Evolutionary conservation across 2,329 filamentous ascomycete genomes (phyloP).

Genomic region (Trichoderma arundinaceum): DNA sequence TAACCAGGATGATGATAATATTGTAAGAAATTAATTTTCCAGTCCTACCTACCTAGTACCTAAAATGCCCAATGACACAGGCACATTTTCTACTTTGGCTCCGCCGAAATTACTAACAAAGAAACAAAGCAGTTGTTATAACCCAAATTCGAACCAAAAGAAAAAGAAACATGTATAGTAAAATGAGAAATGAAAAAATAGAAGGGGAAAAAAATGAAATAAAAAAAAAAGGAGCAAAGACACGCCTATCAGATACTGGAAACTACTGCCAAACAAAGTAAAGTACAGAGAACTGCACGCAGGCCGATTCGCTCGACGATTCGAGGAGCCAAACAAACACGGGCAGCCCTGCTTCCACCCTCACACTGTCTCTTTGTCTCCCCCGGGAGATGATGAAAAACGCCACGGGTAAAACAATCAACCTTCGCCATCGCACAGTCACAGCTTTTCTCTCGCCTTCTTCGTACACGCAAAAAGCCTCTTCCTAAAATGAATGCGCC

Average conservation of each 20-base stretch:
- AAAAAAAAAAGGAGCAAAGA: slow-evolving; percentile 24
- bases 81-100: not conserved
- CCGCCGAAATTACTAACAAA: slow-evolving; percentile 3
- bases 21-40: slow-evolving; percentile 3
- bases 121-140: not conserved
- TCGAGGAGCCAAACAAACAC: not conserved
- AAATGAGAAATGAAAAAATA: not conserved
- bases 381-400: too few relatives aligned
- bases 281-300: slow-evolving; percentile 26
- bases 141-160: not conserved
- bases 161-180: not conserved
- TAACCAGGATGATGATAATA: not conserved
- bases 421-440: not conserved
- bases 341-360: slow-evolving; percentile 14
- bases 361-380: not conserved
- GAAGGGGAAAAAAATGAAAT: not conserved
- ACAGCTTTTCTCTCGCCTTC: slow-evolving; percentile 5
- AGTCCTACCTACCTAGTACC: slow-evolving; percentile 1
- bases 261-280: slow-evolving; percentile 28
- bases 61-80: not conserved
- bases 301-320: not conserved
- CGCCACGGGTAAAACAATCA: not conserved
- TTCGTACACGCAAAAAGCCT: slow-evolving; percentile 17
- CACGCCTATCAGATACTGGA: slow-evolving; percentile 30
- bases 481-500: slow-evolving; percentile 26